phyloP scores from a whole-genome alignment of 2,329 filamentous ascomycete species.

The Fusarium graminum region DNA sequence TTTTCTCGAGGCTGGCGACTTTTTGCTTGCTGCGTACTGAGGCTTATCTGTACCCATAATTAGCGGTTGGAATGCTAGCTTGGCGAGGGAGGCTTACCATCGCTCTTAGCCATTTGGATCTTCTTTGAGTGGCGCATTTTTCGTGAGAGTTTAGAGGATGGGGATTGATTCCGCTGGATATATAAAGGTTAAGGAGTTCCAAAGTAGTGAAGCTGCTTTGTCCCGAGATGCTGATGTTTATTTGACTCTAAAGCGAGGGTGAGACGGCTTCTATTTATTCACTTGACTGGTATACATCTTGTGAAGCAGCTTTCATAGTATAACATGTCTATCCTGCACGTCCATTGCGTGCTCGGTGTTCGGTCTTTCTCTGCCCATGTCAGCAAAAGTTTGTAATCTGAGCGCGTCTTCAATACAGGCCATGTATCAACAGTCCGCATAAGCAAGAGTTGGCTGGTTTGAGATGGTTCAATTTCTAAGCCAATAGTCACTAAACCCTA shows the following conservation, averaged over 20 bases:
- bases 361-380: slow-evolving; percentile 15
- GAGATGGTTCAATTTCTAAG: slow-evolving; percentile 29
- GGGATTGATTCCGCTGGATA: background rate
- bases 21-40: slow-evolving; percentile 16
- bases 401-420: background rate
- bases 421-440: slow-evolving; percentile 7
- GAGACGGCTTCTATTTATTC: slow-evolving; percentile 6
- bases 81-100: slow-evolving; percentile 10
- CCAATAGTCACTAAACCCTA: slow-evolving; percentile 4
- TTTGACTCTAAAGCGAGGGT: background rate
- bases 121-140: slow-evolving; percentile 34
- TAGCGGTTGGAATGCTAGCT: background rate
- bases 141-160: background rate
- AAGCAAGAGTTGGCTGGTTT: slow-evolving; percentile 7
- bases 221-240: background rate
- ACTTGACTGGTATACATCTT: background rate
- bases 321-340: slow-evolving; percentile 1
- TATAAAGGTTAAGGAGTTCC: background rate
- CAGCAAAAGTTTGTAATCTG: slow-evolving; percentile 31
- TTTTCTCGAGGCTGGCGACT: slow-evolving; percentile 12
- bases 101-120: slow-evolving; percentile 2
- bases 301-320: background rate
- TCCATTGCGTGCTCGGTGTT: slow-evolving; percentile 25
- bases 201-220: background rate
- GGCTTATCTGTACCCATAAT: background rate